Evolutionary conservation across 1,139 yeast species (phyloP), one percentile per base, ranked within the genome.

Genomic region (Nadsonia commutata): DNA sequence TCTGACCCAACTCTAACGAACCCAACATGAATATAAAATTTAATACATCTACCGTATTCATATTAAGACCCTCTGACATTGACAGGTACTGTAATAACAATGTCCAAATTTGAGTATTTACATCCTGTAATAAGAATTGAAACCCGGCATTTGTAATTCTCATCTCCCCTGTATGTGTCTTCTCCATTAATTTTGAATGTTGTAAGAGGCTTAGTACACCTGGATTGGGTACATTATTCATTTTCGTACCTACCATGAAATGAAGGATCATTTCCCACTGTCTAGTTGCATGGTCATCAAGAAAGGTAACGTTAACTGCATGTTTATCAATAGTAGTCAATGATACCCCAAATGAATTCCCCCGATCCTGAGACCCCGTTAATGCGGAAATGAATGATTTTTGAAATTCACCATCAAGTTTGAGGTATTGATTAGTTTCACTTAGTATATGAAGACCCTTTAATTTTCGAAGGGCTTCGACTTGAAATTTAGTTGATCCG

Each of bases 211-310:
- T 52, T 40, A 67, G 50, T 9, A 65, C 67, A 4, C 67, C 65
- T 11, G 54, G 55, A 37, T 61, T 62, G 7, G 95, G 94, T 2
- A 72, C 66, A 9, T 68, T 66, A 18, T 76, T 50, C 2, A 48
- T 36, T n/a, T 52, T 49, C 19, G 95, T 84, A 2, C 97, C 97
- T 40, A 90, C 98, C 97, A 90, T 90, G 63, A 80, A 90, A 67
- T 93, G 98, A 53, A 93, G 68, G 52, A 93, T 90, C 4, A 85
- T 77, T 59, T 93, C 98, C 98, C 98, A 90, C 56, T 82, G 84
- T 40, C 72, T 74, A 7, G 85, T 73, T 9, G 96, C 94, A 64
- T 85, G 86, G 38, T 68, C 68, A 55, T 86, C 95, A 41, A 90
- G 65, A 54, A 80, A 81, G 33, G 71, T 70, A 22, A 76, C 62